A percentile compares a stretch with the other conserved stretches of the same genome.
Conservation (phyloP, 1,139 yeast species). For the Yamadazyma songkhlaensis region DNA sequence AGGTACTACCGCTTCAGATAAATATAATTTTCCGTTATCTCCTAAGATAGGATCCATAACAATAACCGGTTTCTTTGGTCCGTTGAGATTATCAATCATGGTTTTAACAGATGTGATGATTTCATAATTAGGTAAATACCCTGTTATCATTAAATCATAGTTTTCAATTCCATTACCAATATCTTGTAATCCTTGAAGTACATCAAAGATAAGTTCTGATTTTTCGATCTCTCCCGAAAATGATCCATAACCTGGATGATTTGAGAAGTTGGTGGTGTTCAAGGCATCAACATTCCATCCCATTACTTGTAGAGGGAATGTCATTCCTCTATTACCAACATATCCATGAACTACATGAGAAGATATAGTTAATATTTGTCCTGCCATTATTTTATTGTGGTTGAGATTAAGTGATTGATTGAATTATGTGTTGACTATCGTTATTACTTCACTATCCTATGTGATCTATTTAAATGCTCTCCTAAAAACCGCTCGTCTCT, state of each 20-base stretch:
- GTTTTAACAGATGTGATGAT: slow-evolving; percentile 22
- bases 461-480: too few species aligned
- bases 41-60: slow-evolving; percentile 93
- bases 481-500: too few species aligned
- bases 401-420: not conserved
- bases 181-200: slow-evolving; percentile 33
- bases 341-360: slow-evolving; percentile 49
- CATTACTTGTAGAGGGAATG: slow-evolving; percentile 40
- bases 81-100: slow-evolving; percentile 14
- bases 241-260: slow-evolving; percentile 47
- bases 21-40: slow-evolving; percentile 83
- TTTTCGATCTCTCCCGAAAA: slow-evolving; percentile 25
- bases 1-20: slow-evolving; percentile 64
- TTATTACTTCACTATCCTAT: not conserved
- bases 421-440: not conserved
- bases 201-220: slow-evolving; percentile 10
- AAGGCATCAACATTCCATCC: slow-evolving; percentile 47
- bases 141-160: slow-evolving; percentile 30
- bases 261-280: slow-evolving; percentile 42
- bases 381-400: not conserved
- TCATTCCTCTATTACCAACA: slow-evolving; percentile 42
- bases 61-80: slow-evolving; percentile 36
- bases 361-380: slow-evolving; percentile 34
- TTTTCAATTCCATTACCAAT: slow-evolving; percentile 11
- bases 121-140: slow-evolving; percentile 38